These are phyloP conservation scores for Cyathus striatus DNA, from an alignment of 768 basidiomycete genomes.

Conservation along the genomic window DNA sequence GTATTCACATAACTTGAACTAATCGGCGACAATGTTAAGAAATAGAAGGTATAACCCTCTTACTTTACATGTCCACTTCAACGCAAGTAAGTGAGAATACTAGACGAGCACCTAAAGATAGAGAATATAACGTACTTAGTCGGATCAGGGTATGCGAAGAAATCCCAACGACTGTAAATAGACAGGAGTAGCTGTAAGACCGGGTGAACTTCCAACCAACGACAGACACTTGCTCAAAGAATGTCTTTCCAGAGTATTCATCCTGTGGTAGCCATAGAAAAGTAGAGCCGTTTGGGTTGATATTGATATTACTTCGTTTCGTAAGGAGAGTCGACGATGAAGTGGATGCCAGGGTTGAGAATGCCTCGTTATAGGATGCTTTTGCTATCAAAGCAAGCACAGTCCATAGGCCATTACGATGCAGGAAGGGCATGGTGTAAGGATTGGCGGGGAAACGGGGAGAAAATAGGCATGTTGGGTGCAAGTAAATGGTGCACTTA, in stretches of 20 bases:
- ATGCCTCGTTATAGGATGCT: background rate
- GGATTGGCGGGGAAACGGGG: no score
- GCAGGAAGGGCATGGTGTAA: no score
- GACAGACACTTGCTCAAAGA: slow-evolving; percentile 58
- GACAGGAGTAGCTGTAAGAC: slow-evolving; percentile 2
- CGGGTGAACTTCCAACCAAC: background rate
- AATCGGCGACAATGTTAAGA: background rate
- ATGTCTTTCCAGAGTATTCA: slow-evolving; percentile 57
- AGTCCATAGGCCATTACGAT: no score
- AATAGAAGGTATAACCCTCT: slow-evolving; percentile 14
- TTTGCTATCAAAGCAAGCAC: background rate
- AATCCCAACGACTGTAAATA: slow-evolving; percentile 50
- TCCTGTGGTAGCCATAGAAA: slow-evolving; percentile 68
- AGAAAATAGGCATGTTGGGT: no score
- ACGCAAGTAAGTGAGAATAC: slow-evolving; percentile 10
- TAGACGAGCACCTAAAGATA: no score
- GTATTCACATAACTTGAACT: slow-evolving; percentile 52
- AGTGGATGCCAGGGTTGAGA: background rate
- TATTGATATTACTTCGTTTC: slow-evolving; percentile 13
- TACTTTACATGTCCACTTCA: slow-evolving; percentile 69
- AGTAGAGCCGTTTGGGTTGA: slow-evolving; percentile 33
- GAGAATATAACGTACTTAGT: slow-evolving; percentile 46
- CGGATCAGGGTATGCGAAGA: slow-evolving; percentile 59
- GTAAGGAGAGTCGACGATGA: background rate
- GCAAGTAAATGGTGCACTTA: no score